phyloP scores from a whole-genome alignment of 805 yeast genomes.

The Saccharomycopsis guyanensis region DNA sequence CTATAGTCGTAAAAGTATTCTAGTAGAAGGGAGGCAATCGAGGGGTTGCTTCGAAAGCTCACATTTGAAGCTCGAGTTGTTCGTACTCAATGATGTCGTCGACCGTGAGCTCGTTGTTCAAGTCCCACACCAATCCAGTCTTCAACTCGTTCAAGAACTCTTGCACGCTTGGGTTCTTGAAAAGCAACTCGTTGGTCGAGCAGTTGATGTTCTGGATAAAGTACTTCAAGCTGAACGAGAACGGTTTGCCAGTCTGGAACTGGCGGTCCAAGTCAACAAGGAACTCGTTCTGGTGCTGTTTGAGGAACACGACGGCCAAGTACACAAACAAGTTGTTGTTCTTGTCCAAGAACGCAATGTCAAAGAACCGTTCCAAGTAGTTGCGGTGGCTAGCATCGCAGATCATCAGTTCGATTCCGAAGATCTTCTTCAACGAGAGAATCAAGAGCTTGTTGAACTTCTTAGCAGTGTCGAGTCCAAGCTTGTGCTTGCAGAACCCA shows the following conservation, averaged over 20 bases:
- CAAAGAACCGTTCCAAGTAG: conserved; percentile 15
- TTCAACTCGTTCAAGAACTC: conserved; percentile 16
- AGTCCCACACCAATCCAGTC: conserved; percentile 8
- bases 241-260: not conserved
- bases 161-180: conserved; percentile 7
- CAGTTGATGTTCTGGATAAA: conserved; percentile 11
- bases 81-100: conserved; percentile 20
- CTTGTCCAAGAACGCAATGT: conserved; percentile 18
- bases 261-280: conserved; percentile 1
- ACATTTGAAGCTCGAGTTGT: conserved; percentile 9
- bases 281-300: conserved; percentile 16
- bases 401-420: conserved; percentile 3
- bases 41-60: not conserved
- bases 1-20: not conserved
- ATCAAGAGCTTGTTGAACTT: conserved; percentile 6
- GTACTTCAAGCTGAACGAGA: conserved; percentile 8
- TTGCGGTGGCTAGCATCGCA: conserved; percentile 7
- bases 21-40: no score
- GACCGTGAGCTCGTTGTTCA: conserved; percentile 7
- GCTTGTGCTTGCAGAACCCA: not conserved
- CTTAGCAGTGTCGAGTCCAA: not conserved
- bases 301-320: conserved; percentile 14
- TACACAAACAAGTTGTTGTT: conserved; percentile 16
- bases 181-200: conserved; percentile 17
- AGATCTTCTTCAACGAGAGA: conserved; percentile 7